Percentiles rank a stretch among this genome's conserved stretches.
Conservation (phyloP, 2,329 filamentous ascomycete species). For the Fusarium liriodendri region DNA sequence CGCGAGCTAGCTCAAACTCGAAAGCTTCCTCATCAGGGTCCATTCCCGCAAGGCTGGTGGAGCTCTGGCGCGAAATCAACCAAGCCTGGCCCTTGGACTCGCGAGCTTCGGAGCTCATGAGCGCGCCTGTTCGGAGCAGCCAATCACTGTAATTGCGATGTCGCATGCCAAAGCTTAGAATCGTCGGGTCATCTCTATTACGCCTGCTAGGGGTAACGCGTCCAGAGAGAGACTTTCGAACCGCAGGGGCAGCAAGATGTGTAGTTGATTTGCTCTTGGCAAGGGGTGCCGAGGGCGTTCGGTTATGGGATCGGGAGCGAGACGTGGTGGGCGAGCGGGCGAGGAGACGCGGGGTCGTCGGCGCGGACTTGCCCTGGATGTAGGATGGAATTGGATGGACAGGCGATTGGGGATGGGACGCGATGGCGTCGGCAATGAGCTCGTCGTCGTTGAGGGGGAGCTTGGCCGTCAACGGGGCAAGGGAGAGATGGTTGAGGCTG, state of each 20-base stretch:
- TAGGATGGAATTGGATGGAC: constrained; percentile 58
- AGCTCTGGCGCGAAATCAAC: constrained; percentile 74
- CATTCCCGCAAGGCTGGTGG: constrained; percentile 68
- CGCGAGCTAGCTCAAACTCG: constrained; percentile 62
- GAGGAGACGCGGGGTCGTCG: constrained; percentile 72
- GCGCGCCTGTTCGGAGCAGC: constrained; percentile 71
- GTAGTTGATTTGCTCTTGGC: constrained; percentile 73
- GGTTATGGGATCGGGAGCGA: constrained; percentile 58
- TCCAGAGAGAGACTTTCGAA: constrained; percentile 43
- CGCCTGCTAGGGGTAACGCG: constrained; percentile 51
- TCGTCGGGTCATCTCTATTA: constrained; percentile 41
- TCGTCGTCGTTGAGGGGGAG: constrained; percentile 68
- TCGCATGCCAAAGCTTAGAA: constrained; percentile 41
- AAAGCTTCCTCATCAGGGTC: constrained; percentile 65
- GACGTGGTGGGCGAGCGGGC: constrained; percentile 66
- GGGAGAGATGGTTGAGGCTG: constrained; percentile 69
- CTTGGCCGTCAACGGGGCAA: constrained; percentile 72
- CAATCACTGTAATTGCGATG: constrained; percentile 69
- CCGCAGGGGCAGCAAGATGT: constrained; percentile 55
- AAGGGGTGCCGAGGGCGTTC: constrained; percentile 56
- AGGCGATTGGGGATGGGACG: constrained; percentile 42
- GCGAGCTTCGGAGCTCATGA: constrained; percentile 70
- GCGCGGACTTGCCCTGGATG: constrained; percentile 71
- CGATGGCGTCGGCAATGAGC: constrained; percentile 52
- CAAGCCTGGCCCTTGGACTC: constrained; percentile 77